Evolutionary conservation across 2,329 filamentous ascomycete species (phyloP).

Genomic region (Stagonosporopsis vannaccii): DNA sequence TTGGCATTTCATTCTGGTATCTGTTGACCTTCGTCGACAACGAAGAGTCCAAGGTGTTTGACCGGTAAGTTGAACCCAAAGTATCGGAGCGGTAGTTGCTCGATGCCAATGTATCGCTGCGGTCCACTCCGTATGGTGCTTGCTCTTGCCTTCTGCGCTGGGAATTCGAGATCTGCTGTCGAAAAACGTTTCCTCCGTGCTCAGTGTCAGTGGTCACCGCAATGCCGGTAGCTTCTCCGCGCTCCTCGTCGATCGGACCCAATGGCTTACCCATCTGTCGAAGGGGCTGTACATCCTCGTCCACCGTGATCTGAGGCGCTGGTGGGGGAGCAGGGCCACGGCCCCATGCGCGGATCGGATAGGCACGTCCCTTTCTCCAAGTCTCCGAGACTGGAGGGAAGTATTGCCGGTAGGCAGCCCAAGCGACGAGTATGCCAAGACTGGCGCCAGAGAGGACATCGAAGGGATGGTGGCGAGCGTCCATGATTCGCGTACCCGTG

Average conservation of each 20-base stretch:
- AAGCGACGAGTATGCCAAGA: conserved; percentile 61
- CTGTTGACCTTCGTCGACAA: conserved; percentile 41
- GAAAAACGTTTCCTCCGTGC: conserved; percentile 46
- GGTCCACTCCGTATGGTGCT: conserved; percentile 36
- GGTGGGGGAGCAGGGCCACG: conserved; percentile 50
- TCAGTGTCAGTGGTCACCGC: conserved; percentile 28
- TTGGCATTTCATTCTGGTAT: conserved; percentile 45
- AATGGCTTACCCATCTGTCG: conserved; percentile 34
- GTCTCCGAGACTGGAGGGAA: conserved; percentile 64
- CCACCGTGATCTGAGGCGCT: conserved; percentile 30
- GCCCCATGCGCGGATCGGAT: conserved; percentile 66
- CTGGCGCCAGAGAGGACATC: conserved; percentile 65
- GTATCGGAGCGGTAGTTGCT: conserved; percentile 38
- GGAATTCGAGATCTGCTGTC: conserved; percentile 48
- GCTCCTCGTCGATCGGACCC: conserved; percentile 45
- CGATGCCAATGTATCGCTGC: conserved; percentile 41
- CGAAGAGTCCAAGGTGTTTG: conserved; percentile 25
- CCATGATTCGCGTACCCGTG: conserved; percentile 66
- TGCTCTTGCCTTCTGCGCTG: conserved; percentile 45
- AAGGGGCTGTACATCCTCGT: conserved; percentile 44
- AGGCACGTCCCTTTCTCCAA: conserved; percentile 65
- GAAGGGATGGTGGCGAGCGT: conserved; percentile 67
- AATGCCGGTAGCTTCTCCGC: conserved; percentile 40
- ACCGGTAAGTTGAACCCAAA: conserved; percentile 26
- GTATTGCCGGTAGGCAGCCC: conserved; percentile 64